A percentile compares a stretch with the other conserved stretches of the same genome.
phyloP scores from a whole-genome alignment of 169 alveolate species.

The Eimeria tenella region DNA sequence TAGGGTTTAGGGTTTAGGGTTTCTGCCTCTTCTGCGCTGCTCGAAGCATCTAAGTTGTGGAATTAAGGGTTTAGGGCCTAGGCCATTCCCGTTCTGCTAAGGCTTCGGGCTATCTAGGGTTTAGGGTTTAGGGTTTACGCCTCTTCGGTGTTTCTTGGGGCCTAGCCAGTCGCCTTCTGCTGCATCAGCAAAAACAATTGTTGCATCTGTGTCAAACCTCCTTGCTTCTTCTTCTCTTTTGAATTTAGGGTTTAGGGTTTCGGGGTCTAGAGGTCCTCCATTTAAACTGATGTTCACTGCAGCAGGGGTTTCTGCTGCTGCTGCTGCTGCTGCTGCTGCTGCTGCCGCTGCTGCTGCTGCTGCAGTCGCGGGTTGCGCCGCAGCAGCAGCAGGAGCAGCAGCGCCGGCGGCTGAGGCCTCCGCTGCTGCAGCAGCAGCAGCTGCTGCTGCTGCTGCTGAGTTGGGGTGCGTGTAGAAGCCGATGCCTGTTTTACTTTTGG shows the following conservation, averaged over 20 bases:
- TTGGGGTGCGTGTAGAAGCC: not conserved
- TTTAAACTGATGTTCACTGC: not conserved
- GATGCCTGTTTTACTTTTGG: slow-evolving; percentile 1
- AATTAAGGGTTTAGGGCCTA: not conserved
- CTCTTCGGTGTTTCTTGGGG: not conserved
- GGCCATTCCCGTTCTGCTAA: slow-evolving; percentile 83
- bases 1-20: not conserved
- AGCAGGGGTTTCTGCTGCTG: not conserved
- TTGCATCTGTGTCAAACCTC: slow-evolving; percentile 64
- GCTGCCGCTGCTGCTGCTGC: not conserved
- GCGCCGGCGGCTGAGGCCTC: no score
- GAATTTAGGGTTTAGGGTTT: not conserved
- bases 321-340: slow-evolving; percentile 3
- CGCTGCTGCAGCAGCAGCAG: no score
- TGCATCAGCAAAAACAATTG: slow-evolving; percentile 8
- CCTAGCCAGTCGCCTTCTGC: not conserved
- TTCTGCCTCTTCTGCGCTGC: not conserved
- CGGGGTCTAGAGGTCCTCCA: not conserved
- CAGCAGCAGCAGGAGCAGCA: no score
- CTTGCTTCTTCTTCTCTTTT: not conserved
- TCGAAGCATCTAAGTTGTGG: not conserved
- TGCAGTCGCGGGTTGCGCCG: not conserved
- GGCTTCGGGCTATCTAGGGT: slow-evolving; percentile 88
- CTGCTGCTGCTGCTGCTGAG: not conserved
- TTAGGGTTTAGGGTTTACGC: slow-evolving; percentile 1